phyloP scores from a whole-genome alignment of 768 basidiomycete species.

The Leccinum variicolor region DNA sequence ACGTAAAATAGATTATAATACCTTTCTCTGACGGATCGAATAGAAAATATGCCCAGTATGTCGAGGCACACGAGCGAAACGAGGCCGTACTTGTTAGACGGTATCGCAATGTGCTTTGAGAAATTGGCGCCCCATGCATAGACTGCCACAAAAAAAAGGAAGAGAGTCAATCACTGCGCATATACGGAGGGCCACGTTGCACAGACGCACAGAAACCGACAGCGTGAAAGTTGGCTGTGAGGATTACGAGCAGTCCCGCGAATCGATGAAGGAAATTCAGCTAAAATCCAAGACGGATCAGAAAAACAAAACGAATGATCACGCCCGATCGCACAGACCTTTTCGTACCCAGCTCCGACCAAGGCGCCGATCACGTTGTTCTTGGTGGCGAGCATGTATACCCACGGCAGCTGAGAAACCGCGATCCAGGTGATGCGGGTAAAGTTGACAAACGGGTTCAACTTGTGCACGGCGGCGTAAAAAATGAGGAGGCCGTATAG shows the following conservation, averaged over 20 bases:
- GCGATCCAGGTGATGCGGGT: conserved; percentile 51
- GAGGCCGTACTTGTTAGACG: conserved; percentile 46
- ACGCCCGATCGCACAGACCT: conserved; percentile 36
- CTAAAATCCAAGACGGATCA: conserved; percentile 32
- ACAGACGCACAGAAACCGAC: conserved; percentile 50
- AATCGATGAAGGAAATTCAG: conserved; percentile 77
- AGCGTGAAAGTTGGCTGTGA: conserved; percentile 57
- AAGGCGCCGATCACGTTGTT: conserved; percentile 60
- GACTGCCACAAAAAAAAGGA: conserved; percentile 35
- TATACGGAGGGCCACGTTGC: not conserved
- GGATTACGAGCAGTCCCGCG: conserved; percentile 51
- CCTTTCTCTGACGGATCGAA: conserved; percentile 48
- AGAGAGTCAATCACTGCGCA: not conserved
- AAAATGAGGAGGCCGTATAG: conserved; percentile 44
- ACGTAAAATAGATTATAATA: conserved; percentile 64
- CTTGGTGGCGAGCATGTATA: conserved; percentile 65
- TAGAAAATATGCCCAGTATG: conserved; percentile 60
- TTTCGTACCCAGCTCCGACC: conserved; percentile 65
- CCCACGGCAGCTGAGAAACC: conserved; percentile 58
- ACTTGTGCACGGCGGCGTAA: conserved; percentile 49
- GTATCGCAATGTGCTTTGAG: conserved; percentile 29
- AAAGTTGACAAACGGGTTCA: conserved; percentile 49
- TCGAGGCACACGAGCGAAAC: conserved; percentile 50
- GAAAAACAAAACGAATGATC: not conserved
- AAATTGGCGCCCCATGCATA: conserved; percentile 56